Base-by-base conservation (phyloP, 768 basidiomycete genomes). In the Macrolepiota fuliginosa region DNA sequence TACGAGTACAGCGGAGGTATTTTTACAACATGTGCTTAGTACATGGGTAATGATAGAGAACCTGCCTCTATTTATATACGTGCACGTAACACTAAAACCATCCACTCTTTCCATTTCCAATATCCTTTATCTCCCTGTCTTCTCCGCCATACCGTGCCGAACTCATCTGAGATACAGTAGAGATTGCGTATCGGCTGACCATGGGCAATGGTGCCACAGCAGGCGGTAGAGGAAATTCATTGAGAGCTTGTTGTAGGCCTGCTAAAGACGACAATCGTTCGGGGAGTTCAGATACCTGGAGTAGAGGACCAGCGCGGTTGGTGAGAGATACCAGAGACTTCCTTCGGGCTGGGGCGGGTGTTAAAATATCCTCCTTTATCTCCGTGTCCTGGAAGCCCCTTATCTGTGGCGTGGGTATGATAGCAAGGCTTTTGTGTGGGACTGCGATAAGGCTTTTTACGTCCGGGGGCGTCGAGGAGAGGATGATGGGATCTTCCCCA, bases 381-480 rank as follows among this genome's bases (percentile, higher is more conserved):
- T 22, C 51, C 9, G 42, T 19, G 17, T 29, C 40, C 29, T 39
- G 35, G 25, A 19, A 19, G 37, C n/a, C 19, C 5, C 6, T 53
- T 9, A 19, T 53, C 19, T n/a, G 24, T 24, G 36, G 19, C 42
- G 4, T 19, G 19, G n/a, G 19, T 19, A n/a, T 7, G 17, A 45
- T 25, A 51, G 13, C 7, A 24, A 19, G 12, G 10, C 25, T 10
- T 15, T 27, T 36, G n/a, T 42, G 47, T 3, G 51, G 25, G 17
- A 13, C 37, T 45, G 40, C 22, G 25, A 60, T 53, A 32, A 60
- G 58, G 13, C 27, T 53, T 35, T 60, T 60, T 10, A 60, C 24
- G 27, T 52, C 58, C 4, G 58, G 24, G 19, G 58, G 58, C 22
- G 58, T 60, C 22, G 58, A 60, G 13, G 58, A 60, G 36, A 60